Evolutionary conservation across 2,329 filamentous ascomycete species (phyloP).

Genomic region (Beauveria rudraprayagi): DNA sequence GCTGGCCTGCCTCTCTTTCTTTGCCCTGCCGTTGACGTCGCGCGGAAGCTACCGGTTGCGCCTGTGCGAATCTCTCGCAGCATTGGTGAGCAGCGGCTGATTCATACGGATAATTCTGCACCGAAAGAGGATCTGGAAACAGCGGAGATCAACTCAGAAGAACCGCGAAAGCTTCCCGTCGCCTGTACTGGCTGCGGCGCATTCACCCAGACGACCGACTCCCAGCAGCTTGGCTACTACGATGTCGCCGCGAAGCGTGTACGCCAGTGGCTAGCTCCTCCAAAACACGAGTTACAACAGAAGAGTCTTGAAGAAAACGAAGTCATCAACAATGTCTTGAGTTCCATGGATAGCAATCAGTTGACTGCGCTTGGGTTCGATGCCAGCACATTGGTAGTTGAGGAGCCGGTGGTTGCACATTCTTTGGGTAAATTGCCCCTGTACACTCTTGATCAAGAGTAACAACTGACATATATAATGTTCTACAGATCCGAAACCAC

Average conservation of each 20-base stretch:
- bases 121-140: neutral
- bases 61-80: neutral
- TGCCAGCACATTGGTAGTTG: conserved; percentile 28
- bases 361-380: conserved; percentile 40
- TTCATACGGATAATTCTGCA: conserved; percentile 20
- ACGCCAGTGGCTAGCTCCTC: conserved; percentile 33
- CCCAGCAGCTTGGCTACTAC: conserved; percentile 49
- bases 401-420: conserved; percentile 12
- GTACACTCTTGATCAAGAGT: neutral
- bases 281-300: conserved; percentile 12
- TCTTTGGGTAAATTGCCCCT: neutral
- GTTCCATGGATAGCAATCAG: conserved; percentile 31
- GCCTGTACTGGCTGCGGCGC: conserved; percentile 60
- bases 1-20: conserved; percentile 39
- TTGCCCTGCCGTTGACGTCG: conserved; percentile 34
- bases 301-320: conserved; percentile 31
- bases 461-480: conserved; percentile 9
- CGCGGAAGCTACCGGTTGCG: neutral
- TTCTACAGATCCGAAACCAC: conserved; percentile 29
- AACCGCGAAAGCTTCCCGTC: conserved; percentile 35
- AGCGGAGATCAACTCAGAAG: neutral
- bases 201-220: conserved; percentile 47
- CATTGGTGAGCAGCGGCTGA: conserved; percentile 18
- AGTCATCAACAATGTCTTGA: conserved; percentile 39
- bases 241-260: conserved; percentile 43